These are phyloP conservation scores for Penicillium corylophilum DNA, from an alignment of 2,329 filamentous ascomycete genomes.

Conservation along the genomic window DNA sequence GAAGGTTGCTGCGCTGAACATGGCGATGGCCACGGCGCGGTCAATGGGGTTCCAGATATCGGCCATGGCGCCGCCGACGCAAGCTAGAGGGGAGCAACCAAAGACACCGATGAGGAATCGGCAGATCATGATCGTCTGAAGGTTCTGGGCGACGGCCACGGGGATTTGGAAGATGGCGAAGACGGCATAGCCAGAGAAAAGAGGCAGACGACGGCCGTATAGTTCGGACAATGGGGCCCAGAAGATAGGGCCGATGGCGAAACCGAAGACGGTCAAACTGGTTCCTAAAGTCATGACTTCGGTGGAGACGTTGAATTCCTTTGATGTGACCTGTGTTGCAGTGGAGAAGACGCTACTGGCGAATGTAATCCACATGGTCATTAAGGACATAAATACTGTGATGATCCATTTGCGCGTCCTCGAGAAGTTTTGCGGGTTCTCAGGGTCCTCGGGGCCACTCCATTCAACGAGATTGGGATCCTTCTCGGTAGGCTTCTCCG, in stretches of 20 bases:
- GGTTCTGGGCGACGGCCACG: slow-evolving; percentile 52
- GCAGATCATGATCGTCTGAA: slow-evolving; percentile 53
- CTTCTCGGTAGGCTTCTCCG: slow-evolving; percentile 15
- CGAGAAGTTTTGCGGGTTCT: slow-evolving; percentile 31
- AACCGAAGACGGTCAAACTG: slow-evolving; percentile 50
- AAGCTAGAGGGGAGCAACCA: slow-evolving; percentile 50
- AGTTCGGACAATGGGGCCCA: slow-evolving; percentile 47
- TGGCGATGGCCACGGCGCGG: slow-evolving; percentile 47
- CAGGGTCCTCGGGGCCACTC: slow-evolving; percentile 31
- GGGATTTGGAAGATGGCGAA: slow-evolving; percentile 56
- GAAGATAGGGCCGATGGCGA: slow-evolving; percentile 40
- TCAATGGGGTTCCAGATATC: slow-evolving; percentile 52
- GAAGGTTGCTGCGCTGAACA: slow-evolving; percentile 51
- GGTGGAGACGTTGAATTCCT: slow-evolving; percentile 46
- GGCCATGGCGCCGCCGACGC: slow-evolving; percentile 51
- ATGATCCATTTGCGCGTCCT: slow-evolving; percentile 40
- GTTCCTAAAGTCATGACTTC: slow-evolving; percentile 53
- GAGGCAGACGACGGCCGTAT: slow-evolving; percentile 49
- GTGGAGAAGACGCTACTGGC: slow-evolving; percentile 49
- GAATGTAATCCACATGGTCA: slow-evolving; percentile 52
- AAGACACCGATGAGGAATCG: slow-evolving; percentile 55
- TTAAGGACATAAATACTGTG: slow-evolving; percentile 41
- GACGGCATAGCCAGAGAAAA: slow-evolving; percentile 48
- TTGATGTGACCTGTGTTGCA: slow-evolving; percentile 42
- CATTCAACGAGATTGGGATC: slow-evolving; percentile 34